phyloP scores from a whole-genome alignment of 2,329 filamentous ascomycete species.

The Xylaria sp. region DNA sequence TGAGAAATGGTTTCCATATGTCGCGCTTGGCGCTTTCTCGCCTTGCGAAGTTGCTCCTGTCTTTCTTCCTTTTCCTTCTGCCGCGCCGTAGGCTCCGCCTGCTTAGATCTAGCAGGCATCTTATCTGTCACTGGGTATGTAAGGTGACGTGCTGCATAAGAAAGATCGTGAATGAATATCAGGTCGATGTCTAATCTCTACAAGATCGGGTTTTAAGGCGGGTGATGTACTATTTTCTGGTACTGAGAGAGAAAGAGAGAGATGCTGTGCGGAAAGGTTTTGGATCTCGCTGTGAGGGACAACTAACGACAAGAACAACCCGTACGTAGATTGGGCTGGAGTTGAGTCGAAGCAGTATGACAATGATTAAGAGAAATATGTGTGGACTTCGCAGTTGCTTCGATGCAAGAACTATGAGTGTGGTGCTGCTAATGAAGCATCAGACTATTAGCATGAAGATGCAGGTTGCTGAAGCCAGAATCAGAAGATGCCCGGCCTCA shows the following conservation, averaged over 20 bases:
- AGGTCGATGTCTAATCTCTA: not conserved
- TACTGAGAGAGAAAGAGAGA: too few species aligned
- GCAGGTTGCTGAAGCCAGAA: not conserved
- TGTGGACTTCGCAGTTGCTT: not conserved
- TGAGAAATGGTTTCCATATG: constrained; percentile 32
- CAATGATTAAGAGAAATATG: not conserved
- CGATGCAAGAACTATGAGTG: too few species aligned
- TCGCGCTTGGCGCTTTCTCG: constrained; percentile 22
- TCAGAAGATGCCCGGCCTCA: too few species aligned
- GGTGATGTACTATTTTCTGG: not conserved
- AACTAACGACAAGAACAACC: not conserved
- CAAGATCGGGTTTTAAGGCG: not conserved
- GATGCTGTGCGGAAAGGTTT: not conserved
- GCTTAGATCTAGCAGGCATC: not conserved
- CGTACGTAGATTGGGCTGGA: not conserved
- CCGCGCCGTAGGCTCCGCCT: constrained; percentile 16
- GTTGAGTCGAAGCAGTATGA: not conserved
- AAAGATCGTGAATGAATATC: not conserved
- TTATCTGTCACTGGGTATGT: not conserved
- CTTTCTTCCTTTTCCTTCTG: constrained; percentile 3
- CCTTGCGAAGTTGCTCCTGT: constrained; percentile 1
- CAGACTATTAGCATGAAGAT: not conserved
- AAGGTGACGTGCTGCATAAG: constrained; percentile 3
- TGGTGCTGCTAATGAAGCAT: not conserved
- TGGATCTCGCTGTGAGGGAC: not conserved